Evolutionary conservation across 306 rosid genomes (phyloP), one percentile per base, ranked within the genome.

Genomic region (Rosa chinensis): DNA sequence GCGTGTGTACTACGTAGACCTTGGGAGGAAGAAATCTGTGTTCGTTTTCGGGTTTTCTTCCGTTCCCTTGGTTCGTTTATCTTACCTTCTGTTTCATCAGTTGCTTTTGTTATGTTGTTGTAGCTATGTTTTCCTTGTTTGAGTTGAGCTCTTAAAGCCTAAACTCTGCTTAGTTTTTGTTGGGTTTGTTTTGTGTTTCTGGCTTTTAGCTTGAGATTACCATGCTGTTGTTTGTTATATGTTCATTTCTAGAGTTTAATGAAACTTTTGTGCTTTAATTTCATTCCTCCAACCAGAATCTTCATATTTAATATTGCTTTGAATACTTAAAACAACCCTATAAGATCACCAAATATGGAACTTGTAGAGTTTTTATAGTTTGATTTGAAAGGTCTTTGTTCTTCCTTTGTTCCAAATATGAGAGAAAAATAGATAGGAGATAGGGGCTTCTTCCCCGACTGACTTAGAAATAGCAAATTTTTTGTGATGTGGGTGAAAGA

Each of bases 11-110:
- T 32, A 32, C 62, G 49, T 67, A 67, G 25, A 67, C 86, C 87
- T 79, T 71, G 85, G 88, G 87, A 73, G 63, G 85, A 84, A 81
- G 89, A 85, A 83, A 83, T 83, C 89, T 86, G 87, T 79, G 72
- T 77, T 45, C 77, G 71, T 78, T 75, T 86, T 84, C 92, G 88
- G 92, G 87, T 84, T 84, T 81, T 35, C 18, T 80, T 81, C 79
- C 39, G 47, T 48, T 82, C 78, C 87, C 85, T 79, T 75, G 87
- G 83, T 52, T 84, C 75, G 80, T 81, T 76, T 55, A 25, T 77
- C 49, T 83, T 21, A 78, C 83, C 68, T 80, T 58, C 73, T 75
- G 10, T 58, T 68, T 67, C 63, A 23, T 64, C 68, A 72, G 35
- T 50, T 64, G 39, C 43, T 62, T 69, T 21, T 72, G 28, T 82